phyloP scores from a whole-genome alignment of 169 alveolate genomes.

The Plasmodium knowlesi region DNA sequence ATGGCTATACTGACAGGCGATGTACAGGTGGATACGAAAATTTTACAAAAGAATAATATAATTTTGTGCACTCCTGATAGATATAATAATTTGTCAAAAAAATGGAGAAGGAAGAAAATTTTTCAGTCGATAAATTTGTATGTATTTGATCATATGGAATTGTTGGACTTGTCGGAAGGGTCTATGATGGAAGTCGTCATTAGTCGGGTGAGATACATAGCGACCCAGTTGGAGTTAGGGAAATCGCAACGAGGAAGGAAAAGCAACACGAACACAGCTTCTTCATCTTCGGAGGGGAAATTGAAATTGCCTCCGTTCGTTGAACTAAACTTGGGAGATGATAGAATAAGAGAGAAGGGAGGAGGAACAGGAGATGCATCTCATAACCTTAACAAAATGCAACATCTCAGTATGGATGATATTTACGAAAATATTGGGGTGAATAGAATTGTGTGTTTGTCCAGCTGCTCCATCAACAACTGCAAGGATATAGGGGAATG shows the following conservation, averaged over 20 bases:
- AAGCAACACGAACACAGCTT: neutral
- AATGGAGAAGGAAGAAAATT: conserved; percentile 90
- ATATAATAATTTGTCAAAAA: conserved; percentile 94
- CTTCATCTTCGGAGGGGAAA: neutral
- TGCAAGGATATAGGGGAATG: conserved; percentile 90
- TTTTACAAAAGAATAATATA: conserved; percentile 85
- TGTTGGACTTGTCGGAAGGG: conserved; percentile 88
- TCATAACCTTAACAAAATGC: conserved; percentile 13
- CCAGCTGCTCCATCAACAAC: conserved; percentile 80
- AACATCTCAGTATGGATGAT: neutral
- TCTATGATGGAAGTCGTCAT: conserved; percentile 94
- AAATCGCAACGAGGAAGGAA: neutral
- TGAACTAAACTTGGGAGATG: neutral
- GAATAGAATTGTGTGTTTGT: conserved; percentile 45
- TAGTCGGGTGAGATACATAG: conserved; percentile 94
- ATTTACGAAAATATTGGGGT: conserved; percentile 30
- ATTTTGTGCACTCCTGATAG: conserved; percentile 93
- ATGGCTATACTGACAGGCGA: conserved; percentile 89
- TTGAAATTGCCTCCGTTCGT: neutral
- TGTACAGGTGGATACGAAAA: conserved; percentile 86
- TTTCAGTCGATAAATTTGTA: conserved; percentile 89
- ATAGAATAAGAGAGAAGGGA: neutral
- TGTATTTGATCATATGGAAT: conserved; percentile 95
- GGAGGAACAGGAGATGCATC: neutral
- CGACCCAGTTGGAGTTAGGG: conserved; percentile 87